Evolutionary conservation across 352 stramenopile genomes (phyloP).

Genomic region (Globisporangium perplexum): DNA sequence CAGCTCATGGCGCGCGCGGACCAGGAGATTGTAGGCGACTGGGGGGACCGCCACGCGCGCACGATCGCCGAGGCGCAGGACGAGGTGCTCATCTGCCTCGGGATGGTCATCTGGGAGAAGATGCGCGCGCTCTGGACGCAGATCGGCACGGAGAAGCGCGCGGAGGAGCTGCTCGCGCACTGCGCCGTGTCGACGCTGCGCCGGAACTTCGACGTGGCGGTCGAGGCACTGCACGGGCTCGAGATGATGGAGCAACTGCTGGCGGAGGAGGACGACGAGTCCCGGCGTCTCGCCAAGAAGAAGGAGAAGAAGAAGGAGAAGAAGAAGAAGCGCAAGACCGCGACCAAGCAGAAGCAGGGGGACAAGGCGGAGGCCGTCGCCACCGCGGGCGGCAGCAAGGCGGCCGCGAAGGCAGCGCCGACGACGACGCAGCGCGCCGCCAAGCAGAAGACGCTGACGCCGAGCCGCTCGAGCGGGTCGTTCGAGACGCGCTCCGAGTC

Average conservation of each 20-base stretch:
- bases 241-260: constrained; percentile 87
- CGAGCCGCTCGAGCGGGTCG: constrained; percentile 19
- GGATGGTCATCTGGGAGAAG: constrained; percentile 88
- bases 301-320: constrained; percentile 89
- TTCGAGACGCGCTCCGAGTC: constrained; percentile 35
- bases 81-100: constrained; percentile 81
- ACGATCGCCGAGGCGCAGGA: constrained; percentile 84
- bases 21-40: constrained; percentile 78
- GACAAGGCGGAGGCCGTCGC: constrained; percentile 19
- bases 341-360: constrained; percentile 70
- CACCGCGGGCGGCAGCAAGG: no score
- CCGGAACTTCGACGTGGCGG: constrained; percentile 78
- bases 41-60: constrained; percentile 74
- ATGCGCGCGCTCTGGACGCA: constrained; percentile 82
- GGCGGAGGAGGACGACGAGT: constrained; percentile 81
- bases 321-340: constrained; percentile 85
- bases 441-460: constrained; percentile 15
- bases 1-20: constrained; percentile 81
- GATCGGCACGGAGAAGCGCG: constrained; percentile 64
- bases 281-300: constrained; percentile 65
- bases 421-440: constrained; percentile 18
- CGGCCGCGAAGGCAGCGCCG: constrained; percentile 17
- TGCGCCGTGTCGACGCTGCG: constrained; percentile 70
- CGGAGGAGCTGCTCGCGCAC: constrained; percentile 75
- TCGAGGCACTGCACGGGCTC: constrained; percentile 77